Percentiles rank a stretch among this genome's conserved stretches.
These are phyloP conservation scores for Cystofilobasidium capitatum DNA, from an alignment of 768 basidiomycete species.

Conservation along the genomic window DNA sequence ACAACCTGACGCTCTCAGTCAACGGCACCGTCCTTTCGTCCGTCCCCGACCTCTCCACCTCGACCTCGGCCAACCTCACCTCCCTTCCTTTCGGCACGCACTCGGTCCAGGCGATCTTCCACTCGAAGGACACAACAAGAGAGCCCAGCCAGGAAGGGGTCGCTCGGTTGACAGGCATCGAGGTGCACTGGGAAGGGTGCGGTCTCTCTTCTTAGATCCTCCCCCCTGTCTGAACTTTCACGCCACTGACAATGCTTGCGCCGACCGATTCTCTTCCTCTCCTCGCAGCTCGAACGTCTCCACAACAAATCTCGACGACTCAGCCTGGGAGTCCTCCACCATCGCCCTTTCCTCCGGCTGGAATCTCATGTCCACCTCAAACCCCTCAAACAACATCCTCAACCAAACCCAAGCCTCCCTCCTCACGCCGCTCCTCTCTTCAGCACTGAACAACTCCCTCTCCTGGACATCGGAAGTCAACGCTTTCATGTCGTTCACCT, in stretches of 20 bases:
- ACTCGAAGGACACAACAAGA: neutral
- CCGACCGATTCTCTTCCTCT: neutral
- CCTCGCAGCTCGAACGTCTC: neutral
- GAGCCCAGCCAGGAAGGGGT: neutral
- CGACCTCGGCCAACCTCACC: neutral
- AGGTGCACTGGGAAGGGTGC: slow-evolving; percentile 6
- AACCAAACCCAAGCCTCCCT: slow-evolving; percentile 6
- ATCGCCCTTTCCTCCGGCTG: slow-evolving; percentile 14
- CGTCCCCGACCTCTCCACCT: neutral
- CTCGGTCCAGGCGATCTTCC: slow-evolving; percentile 2
- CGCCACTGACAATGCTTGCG: neutral
- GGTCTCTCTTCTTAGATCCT: neutral
- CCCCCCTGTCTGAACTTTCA: neutral
- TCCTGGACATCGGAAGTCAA: slow-evolving; percentile 9
- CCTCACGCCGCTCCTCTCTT: neutral
- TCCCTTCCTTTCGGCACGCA: slow-evolving; percentile 5
- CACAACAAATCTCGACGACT: slow-evolving; percentile 5
- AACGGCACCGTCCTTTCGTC: slow-evolving; percentile 6
- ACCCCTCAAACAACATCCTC: neutral
- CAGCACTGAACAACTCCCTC: slow-evolving; percentile 5
- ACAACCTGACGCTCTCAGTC: slow-evolving; percentile 14
- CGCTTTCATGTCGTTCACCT: neutral
- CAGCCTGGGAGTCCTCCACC: neutral
- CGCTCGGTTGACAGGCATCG: slow-evolving; percentile 2
- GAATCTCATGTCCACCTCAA: neutral